Evolutionary conservation across 2,329 filamentous ascomycete genomes (phyloP).

Genomic region (Ophiocordyceps camponoti-floridani): DNA sequence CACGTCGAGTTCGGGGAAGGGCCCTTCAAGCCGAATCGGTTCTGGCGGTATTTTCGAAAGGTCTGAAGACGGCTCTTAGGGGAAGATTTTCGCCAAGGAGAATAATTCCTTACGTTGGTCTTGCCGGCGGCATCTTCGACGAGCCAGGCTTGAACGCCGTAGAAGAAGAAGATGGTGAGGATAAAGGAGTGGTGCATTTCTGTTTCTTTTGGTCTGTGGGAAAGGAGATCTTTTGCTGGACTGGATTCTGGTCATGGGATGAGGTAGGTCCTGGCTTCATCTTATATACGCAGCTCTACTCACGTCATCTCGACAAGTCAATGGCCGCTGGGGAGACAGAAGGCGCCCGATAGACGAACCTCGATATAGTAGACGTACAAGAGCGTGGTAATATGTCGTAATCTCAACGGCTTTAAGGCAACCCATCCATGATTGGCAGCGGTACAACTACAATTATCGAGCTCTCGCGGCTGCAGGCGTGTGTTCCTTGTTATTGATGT

Average conservation of each 20-base stretch:
- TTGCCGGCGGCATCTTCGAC: neutral
- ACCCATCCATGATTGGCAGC: too few relatives aligned
- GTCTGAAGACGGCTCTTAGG: neutral
- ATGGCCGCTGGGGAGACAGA: neutral
- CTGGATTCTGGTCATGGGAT: neutral
- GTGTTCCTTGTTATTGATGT: too few relatives aligned
- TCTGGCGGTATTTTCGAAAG: neutral
- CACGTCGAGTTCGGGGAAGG: neutral
- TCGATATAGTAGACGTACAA: neutral
- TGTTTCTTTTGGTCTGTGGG: neutral
- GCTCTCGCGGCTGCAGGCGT: too few relatives aligned
- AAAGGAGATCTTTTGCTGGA: too few relatives aligned
- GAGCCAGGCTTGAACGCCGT: neutral
- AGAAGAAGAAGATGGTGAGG: neutral
- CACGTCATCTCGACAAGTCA: too few relatives aligned
- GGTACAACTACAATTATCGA: too few relatives aligned
- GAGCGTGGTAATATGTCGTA: neutral
- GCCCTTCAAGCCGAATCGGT: neutral
- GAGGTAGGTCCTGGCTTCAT: too few relatives aligned
- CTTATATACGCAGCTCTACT: too few relatives aligned
- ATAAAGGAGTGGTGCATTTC: neutral
- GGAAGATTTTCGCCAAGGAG: neutral
- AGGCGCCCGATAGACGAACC: neutral
- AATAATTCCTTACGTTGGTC: neutral
- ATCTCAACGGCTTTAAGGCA: too few relatives aligned